phyloP scores from a whole-genome alignment of 306 rosid genomes.

The Sicyos baderoa region DNA sequence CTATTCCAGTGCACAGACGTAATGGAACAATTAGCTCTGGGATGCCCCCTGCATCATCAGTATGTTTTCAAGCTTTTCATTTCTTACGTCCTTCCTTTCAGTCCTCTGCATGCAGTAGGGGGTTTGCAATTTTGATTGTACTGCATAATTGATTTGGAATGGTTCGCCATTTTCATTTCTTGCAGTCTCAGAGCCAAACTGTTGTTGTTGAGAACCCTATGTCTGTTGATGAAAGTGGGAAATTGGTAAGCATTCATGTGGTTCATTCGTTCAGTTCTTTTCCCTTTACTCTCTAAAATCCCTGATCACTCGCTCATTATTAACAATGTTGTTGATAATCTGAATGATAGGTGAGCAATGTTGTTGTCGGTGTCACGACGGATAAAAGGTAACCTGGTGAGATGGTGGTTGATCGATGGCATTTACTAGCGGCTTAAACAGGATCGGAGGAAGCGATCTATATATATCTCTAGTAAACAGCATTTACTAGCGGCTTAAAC shows the following conservation, averaged over 20 bases:
- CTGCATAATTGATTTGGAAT: too few relatives aligned
- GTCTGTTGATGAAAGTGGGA: constrained; percentile 89
- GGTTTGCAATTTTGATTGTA: constrained; percentile 4
- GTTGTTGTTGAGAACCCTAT: constrained; percentile 96
- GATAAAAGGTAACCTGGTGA: constrained; percentile 49
- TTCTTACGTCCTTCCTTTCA: constrained; percentile 9
- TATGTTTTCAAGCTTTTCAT: constrained; percentile 29
- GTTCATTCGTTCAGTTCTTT: too few relatives aligned
- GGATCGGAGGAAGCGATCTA: constrained; percentile 17
- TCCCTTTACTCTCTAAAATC: too few relatives aligned
- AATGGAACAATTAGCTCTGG: constrained; percentile 59
- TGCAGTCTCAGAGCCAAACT: constrained; percentile 70
- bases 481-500: too few relatives aligned
- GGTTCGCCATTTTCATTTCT: constrained; percentile 24
- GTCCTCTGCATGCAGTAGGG: neutral
- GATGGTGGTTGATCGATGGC: constrained; percentile 2
- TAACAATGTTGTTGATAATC: too few relatives aligned
- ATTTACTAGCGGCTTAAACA: neutral
- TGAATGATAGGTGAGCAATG: constrained; percentile 85
- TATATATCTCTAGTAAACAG: constrained; percentile 15
- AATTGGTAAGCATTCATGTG: constrained; percentile 49
- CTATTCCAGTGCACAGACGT: constrained; percentile 69
- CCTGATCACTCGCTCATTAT: too few relatives aligned
- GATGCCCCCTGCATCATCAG: constrained; percentile 66
- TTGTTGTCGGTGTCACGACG: constrained; percentile 85